Base-by-base conservation (phyloP, 148 eudicot species). In the Rhododendron vialii region DNA sequence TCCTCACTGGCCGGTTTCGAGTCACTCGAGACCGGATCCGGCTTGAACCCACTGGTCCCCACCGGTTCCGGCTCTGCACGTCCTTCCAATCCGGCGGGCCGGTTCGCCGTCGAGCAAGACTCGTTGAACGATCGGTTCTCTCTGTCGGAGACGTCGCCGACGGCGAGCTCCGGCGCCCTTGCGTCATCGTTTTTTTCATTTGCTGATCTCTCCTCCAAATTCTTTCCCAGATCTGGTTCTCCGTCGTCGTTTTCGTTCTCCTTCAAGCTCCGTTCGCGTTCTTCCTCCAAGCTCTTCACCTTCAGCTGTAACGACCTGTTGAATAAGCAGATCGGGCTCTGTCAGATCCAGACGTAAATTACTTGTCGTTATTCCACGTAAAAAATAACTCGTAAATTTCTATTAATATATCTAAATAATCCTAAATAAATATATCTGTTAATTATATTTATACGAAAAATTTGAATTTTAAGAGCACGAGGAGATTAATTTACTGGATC, bases 231-330 rank as follows among this genome's bases (percentile, higher is more conserved):
- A 90, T 90, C 91, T 87, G 91, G 57, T 50, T 86, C 81, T 55
- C 22, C 24, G 26, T 86, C 78, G 48, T 53, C 78, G 33, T 61
- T 43, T 61, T 38, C 74, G 47, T 33, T 45, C 74, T 83, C 88
- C 63, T 75, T 82, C 48, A 15, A 20, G 89, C 87, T 82, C 59
- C 30, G 24, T 30, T 89, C 88, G 28, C 88, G 84, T 84, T 90
- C 92, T 41, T 87, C 90, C 78, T 88, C 90, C 84, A 90, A 85
- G 67, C 76, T 88, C 83, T 90, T 90, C 90, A 87, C 87, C 87
- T 85, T 88, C 85, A 69, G 45, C 89, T 90, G 88, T 87, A 90
- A 85, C 78, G 89, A 85, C 85, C 92, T 90, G 90, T 33, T 24
- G 76, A 75, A 81, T 14, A 28, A 7, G 15, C 47, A 28, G 61